Conservation (phyloP, 495 filamentous ascomycete species). For the Trichoderma orchidacearum region DNA sequence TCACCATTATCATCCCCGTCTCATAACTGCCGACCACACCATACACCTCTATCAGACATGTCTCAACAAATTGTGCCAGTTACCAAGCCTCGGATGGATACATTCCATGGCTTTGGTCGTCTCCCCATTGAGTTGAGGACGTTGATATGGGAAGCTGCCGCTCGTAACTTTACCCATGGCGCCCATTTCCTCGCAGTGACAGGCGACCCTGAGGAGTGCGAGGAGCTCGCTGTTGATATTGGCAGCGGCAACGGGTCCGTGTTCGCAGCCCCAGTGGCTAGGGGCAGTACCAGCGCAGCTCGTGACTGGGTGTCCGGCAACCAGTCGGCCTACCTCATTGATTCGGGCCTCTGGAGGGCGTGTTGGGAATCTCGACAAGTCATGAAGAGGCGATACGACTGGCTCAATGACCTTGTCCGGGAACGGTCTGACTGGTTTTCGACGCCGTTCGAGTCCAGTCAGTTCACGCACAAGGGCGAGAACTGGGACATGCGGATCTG, state of each 20-base stretch:
- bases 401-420: background rate
- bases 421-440: too few relatives aligned
- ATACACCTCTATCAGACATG: too few relatives aligned
- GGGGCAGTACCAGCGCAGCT: background rate
- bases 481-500: background rate
- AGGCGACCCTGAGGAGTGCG: background rate
- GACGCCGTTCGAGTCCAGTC: too few relatives aligned
- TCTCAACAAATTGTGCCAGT: too few relatives aligned
- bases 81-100: too few relatives aligned
- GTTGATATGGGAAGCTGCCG: too few relatives aligned
- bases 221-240: background rate
- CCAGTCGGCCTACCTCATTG: background rate
- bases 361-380: background rate
- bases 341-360: background rate
- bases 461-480: background rate
- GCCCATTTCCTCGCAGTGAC: background rate
- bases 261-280: background rate
- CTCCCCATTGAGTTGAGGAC: too few relatives aligned
- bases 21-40: too few relatives aligned
- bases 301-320: background rate
- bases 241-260: background rate
- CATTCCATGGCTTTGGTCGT: too few relatives aligned
- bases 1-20: too few relatives aligned
- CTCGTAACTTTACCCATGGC: too few relatives aligned
- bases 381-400: background rate